phyloP scores from a whole-genome alignment of 768 basidiomycete species.

The Leccinum longicurvipes region DNA sequence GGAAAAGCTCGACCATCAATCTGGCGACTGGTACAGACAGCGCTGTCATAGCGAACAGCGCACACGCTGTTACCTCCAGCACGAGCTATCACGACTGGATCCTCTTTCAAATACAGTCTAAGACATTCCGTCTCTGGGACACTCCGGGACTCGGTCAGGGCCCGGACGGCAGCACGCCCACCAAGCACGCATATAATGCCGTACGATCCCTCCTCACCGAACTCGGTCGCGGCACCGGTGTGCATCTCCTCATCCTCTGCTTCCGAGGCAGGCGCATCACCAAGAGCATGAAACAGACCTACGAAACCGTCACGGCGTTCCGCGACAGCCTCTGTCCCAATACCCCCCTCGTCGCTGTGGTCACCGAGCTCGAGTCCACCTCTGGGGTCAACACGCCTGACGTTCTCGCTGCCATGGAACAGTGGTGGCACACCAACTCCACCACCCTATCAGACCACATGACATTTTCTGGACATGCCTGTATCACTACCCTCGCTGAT shows the following conservation, averaged over 20 bases:
- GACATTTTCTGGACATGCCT: constrained; percentile 19
- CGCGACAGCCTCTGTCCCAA: constrained; percentile 17
- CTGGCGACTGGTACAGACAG: constrained; percentile 15
- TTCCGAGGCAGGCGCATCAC: constrained; percentile 20
- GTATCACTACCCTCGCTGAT: constrained; percentile 23
- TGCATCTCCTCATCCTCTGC: constrained; percentile 22
- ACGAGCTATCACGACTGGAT: constrained; percentile 25
- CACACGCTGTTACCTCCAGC: constrained; percentile 16
- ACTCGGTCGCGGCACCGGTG: constrained; percentile 11
- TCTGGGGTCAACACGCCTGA: neutral
- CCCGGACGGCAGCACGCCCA: constrained; percentile 8
- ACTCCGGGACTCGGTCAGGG: constrained; percentile 19
- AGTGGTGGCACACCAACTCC: constrained; percentile 21
- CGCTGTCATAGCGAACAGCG: constrained; percentile 15
- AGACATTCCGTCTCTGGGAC: constrained; percentile 26
- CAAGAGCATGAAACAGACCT: constrained; percentile 18
- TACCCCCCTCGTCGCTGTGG: constrained; percentile 16
- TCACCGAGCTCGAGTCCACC: constrained; percentile 19
- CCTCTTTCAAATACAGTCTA: constrained; percentile 16
- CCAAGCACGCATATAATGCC: constrained; percentile 16
- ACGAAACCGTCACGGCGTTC: constrained; percentile 14
- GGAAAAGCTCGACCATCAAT: constrained; percentile 23
- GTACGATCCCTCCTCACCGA: constrained; percentile 22
- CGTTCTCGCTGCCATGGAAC: constrained; percentile 17
- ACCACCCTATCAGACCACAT: constrained; percentile 8